Base-by-base conservation (phyloP, 139 green algal species). In the Chlamydomonas sp. region DNA sequence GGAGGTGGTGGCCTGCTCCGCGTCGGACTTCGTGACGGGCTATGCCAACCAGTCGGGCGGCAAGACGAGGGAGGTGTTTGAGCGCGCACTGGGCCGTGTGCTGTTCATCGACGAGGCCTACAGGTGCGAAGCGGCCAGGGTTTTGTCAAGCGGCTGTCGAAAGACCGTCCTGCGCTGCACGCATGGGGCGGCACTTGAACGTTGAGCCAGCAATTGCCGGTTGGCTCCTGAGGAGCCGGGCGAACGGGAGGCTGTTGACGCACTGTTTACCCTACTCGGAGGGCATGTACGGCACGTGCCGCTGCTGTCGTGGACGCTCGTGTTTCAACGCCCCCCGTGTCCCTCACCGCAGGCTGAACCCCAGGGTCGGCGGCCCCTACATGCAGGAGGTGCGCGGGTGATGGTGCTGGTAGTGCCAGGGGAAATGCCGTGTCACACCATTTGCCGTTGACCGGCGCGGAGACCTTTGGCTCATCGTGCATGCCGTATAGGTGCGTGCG, bases 31-130 rank as follows among this genome's bases (percentile, higher is more conserved):
- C 63, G 74, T 89, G 62, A 93, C 91, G 10, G 91, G 91, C 14
- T 94, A 91, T 60, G 81, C 67, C 16, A 85, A 76, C 78, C 91
- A 94, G 83, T 63, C 64, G 16, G 31, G 66, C 57, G 83, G 85
- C 77, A 91, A 94, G 90, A 93, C 91, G 14, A 74, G 89, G 18
- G 83, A 90, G 82, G 60, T 93, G 58, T 93, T 94, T 80, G 68
- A 91, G 59, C 81, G 85, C 78, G 89, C 88, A 1, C 66, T 92
- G 68, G 91, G 91, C 8, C 62, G 76, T 1, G 91, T 94, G 72
- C 83, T 94, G 66, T 94, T 94, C 83, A 92, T 94, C 58, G 90
- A 94, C 85, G 90, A 94, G 83, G 91, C 91, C 5, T 94, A 93
- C 91, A 90, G 91, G 91, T 92, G 57, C 59, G 87, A 68, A 71